These are phyloP conservation scores for Blepharisma undulans DNA, from an alignment of 169 alveolate species.

Conservation along the genomic window DNA sequence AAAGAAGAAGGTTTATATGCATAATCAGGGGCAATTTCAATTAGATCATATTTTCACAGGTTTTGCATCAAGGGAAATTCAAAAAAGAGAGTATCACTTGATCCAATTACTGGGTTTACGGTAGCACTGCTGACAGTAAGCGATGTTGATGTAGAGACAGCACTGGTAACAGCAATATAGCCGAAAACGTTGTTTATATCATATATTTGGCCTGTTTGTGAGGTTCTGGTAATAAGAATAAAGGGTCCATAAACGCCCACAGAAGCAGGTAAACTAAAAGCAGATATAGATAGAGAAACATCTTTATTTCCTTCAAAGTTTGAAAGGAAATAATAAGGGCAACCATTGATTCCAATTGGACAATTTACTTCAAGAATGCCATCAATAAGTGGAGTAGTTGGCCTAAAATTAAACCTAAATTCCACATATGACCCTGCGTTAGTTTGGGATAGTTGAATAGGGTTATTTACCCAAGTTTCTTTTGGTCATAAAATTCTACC, in stretches of 20 bases:
- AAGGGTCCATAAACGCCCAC: slow-evolving; percentile 38
- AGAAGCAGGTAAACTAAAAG: neutral
- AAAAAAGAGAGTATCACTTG: too few species aligned
- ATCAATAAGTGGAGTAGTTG: neutral
- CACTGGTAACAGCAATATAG: neutral
- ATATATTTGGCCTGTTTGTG: neutral
- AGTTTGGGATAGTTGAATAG: neutral
- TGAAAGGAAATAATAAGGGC: neutral
- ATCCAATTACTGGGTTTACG: neutral
- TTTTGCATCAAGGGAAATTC: neutral
- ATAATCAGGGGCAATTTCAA: neutral
- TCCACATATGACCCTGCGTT: neutral
- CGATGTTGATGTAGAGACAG: too few species aligned
- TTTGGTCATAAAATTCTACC: neutral
- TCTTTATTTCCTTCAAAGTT: neutral
- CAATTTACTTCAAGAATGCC: neutral
- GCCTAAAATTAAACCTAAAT: neutral
- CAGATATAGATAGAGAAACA: neutral
- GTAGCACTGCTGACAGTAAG: too few species aligned
- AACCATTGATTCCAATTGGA: neutral
- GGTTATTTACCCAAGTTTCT: neutral
- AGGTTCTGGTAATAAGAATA: neutral
- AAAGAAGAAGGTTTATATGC: neutral
- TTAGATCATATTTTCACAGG: neutral
- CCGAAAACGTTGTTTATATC: neutral